Base-by-base conservation (phyloP, 2,329 filamentous ascomycete genomes). In the Didymella pomorum region DNA sequence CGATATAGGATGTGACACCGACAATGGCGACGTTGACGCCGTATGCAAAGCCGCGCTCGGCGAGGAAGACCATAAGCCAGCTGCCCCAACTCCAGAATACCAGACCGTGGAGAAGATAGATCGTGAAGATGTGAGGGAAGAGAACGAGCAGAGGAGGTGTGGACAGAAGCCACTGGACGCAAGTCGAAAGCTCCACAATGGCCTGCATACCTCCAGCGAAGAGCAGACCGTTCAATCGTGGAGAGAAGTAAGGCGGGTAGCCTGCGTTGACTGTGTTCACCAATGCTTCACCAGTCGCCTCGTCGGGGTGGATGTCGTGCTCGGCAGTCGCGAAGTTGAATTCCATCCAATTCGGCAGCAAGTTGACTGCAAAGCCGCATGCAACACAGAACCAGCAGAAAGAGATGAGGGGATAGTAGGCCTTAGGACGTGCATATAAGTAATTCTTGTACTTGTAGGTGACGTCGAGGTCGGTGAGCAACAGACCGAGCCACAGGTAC, bases 91-190 rank as follows among this genome's bases (percentile, higher is more conserved):
- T 73, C 77, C 77, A 79, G 80, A 85, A 72, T 67, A 83, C 58
- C 67, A 82, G 51, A 35, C 80, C 80, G 62, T 82, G 80, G 47
- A 81, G 72, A 8, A 82, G 76, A 62, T 82, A 82, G 52, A 82
- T 80, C 35, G 79, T 82, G 67, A 82, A 82, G 62, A 81, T 79
- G 64, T 82, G 80, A 5, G 80, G 80, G 66, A 82, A 82, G 18
- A 82, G 66, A 43, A 75, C 69, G 6, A 79, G 73, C 26, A 82
- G 71, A 21, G 77, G 46, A 21, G 72, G 76, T 4, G 74, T 68
- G 3, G 78, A 79, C 2, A 83, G 69, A 10, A 79, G 58, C 64
- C 74, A 79, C 62, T 83, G 81, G 1, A 79, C 61, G 35, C 68
- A 56, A 23, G 72, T 53, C 35, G 70, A 76, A 26, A 79, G 61